Evolutionary conservation across 2,329 filamentous ascomycete species (phyloP).

Genomic region (Neofusicoccum kwambonambiense): DNA sequence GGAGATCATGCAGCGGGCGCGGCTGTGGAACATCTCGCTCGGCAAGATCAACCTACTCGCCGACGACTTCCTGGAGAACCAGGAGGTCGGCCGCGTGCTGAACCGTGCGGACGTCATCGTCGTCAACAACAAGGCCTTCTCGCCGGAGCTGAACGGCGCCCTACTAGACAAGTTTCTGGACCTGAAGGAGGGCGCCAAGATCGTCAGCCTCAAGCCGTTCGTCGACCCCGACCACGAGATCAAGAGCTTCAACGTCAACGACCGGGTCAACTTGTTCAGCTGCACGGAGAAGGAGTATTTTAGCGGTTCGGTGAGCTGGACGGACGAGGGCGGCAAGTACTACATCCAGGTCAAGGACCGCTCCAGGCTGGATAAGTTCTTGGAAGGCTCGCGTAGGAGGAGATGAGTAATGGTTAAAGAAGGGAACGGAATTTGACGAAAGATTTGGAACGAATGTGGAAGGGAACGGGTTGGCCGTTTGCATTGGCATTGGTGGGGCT

Average conservation of each 20-base stretch:
- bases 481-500: neutral
- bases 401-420: neutral
- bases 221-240: constrained; percentile 79
- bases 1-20: constrained; percentile 74
- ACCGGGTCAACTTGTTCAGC: constrained; percentile 31
- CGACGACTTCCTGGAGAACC: constrained; percentile 79
- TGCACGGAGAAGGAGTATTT: constrained; percentile 69
- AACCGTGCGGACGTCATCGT: constrained; percentile 90
- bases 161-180: constrained; percentile 90
- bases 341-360: constrained; percentile 40
- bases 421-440: neutral
- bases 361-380: constrained; percentile 11
- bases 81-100: constrained; percentile 68
- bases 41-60: constrained; percentile 77
- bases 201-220: constrained; percentile 91
- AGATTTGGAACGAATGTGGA: neutral
- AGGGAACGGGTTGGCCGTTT: neutral
- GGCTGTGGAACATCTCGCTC: constrained; percentile 81
- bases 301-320: constrained; percentile 81
- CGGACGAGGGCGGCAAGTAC: constrained; percentile 76
- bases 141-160: constrained; percentile 77
- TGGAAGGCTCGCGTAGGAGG: neutral
- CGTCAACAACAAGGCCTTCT: constrained; percentile 98
- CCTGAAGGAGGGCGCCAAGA: constrained; percentile 82
- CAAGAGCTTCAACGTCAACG: constrained; percentile 76